Percentiles rank a stretch among this genome's conserved stretches.
Evolutionary conservation across 108 stramenopile genomes (phyloP).

Genomic region (Cyclotella cryptica): DNA sequence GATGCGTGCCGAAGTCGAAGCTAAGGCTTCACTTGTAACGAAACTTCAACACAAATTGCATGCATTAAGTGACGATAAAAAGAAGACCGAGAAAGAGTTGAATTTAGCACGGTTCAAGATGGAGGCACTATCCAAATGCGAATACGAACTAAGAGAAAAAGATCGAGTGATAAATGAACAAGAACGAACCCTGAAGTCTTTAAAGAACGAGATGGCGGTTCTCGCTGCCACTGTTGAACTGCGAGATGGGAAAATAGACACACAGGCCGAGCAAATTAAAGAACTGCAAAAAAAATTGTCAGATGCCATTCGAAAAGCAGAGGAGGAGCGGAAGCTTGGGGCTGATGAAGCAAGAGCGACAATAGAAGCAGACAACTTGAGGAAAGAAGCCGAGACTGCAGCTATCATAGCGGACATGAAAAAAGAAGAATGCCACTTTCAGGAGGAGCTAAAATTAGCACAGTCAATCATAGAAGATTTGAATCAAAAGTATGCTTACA

Average conservation of each 20-base stretch:
- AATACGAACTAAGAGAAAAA: constrained; percentile 23
- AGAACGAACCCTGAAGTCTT: constrained; percentile 46
- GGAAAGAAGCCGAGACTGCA: constrained; percentile 18
- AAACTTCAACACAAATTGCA: constrained; percentile 38
- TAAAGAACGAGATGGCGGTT: constrained; percentile 85
- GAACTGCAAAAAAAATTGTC: constrained; percentile 37
- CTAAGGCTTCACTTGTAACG: constrained; percentile 45
- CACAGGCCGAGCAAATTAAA: constrained; percentile 47
- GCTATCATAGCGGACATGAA: constrained; percentile 42
- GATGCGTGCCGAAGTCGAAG: constrained; percentile 49
- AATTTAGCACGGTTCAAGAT: constrained; percentile 16
- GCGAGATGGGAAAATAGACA: constrained; percentile 73
- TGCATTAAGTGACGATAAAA: constrained; percentile 7
- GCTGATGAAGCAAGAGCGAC: constrained; percentile 1
- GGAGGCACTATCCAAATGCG: constrained; percentile 22
- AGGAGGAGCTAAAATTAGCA: constrained; percentile 52
- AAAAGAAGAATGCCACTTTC: constrained; percentile 40
- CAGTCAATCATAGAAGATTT: constrained; percentile 42
- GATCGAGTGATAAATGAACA: constrained; percentile 26
- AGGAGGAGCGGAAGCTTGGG: constrained; percentile 23
- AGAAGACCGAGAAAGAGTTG: constrained; percentile 48
- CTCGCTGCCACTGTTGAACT: constrained; percentile 76
- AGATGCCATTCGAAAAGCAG: constrained; percentile 15
- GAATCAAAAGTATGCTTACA: constrained; percentile 28
- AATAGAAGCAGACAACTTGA: constrained; percentile 20